phyloP scores from a whole-genome alignment of 805 yeast genomes.

The Teunomyces aglyptinius region DNA sequence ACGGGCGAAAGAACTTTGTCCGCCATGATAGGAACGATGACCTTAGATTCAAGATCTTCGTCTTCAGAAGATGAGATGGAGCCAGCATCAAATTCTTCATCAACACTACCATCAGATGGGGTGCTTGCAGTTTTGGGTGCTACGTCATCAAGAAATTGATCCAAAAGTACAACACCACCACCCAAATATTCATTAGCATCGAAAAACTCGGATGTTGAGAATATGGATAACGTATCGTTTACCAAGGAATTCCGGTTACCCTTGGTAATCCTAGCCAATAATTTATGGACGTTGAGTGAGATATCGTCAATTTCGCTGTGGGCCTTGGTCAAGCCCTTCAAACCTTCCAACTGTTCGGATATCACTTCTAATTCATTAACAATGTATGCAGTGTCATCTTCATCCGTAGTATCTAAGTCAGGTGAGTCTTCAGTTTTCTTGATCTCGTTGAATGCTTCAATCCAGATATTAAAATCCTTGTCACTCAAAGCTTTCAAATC shows the following conservation, averaged over 20 bases:
- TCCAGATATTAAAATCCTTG: constrained; percentile 78
- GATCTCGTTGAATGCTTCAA: constrained; percentile 65
- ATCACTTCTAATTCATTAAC: constrained; percentile 10
- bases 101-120: constrained; percentile 16
- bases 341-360: constrained; percentile 3
- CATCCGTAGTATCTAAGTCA: constrained; percentile 7
- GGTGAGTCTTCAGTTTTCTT: constrained; percentile 24
- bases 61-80: constrained; percentile 17
- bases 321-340: constrained; percentile 3
- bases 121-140: not conserved
- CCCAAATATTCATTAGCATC: constrained; percentile 66
- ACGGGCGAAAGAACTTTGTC: constrained; percentile 6
- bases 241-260: constrained; percentile 9
- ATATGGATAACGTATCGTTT: constrained; percentile 26
- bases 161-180: constrained; percentile 56
- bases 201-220: constrained; percentile 33
- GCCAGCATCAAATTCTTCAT: constrained; percentile 14
- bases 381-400: constrained; percentile 9
- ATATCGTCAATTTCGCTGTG: constrained; percentile 9
- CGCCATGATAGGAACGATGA: not conserved
- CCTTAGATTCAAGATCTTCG: constrained; percentile 2
- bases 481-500: constrained; percentile 65
- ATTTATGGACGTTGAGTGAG: constrained; percentile 18
- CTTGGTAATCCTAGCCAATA: constrained; percentile 14
- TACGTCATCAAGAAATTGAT: constrained; percentile 8